These are phyloP conservation scores for Yamadazyma endophytica DNA, from an alignment of 805 yeast genomes.

Conservation along the genomic window DNA sequence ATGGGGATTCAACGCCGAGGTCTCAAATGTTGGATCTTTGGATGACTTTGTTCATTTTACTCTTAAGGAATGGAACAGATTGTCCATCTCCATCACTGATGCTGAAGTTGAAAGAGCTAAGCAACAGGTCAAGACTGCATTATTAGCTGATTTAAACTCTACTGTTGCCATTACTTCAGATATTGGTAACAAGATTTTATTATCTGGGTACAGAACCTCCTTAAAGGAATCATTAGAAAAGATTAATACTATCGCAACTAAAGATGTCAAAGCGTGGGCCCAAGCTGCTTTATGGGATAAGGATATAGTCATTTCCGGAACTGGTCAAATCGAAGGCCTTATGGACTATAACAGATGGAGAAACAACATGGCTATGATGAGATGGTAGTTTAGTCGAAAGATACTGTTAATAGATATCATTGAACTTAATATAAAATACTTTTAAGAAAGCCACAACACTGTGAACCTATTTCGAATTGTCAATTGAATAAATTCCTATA, in stretches of 20 bases:
- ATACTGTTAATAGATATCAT: background rate
- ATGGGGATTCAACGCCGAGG: conserved; percentile 75
- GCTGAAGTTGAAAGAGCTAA: conserved; percentile 78
- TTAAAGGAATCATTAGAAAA: conserved; percentile 54
- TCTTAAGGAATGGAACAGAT: conserved; percentile 84
- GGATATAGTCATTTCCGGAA: conserved; percentile 78
- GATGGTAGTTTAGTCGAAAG: conserved; percentile 40
- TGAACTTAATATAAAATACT: conserved; percentile 1
- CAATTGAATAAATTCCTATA: conserved; percentile 27
- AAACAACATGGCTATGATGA: conserved; percentile 86
- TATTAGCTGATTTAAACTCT: conserved; percentile 48
- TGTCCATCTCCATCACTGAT: conserved; percentile 68
- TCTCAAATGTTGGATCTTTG: conserved; percentile 53
- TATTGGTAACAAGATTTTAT: conserved; percentile 57
- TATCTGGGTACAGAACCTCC: conserved; percentile 60
- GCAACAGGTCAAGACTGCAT: conserved; percentile 60
- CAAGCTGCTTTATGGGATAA: conserved; percentile 72
- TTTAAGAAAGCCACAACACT: background rate
- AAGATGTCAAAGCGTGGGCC: conserved; percentile 71
- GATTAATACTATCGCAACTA: conserved; percentile 60
- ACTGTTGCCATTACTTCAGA: conserved; percentile 50
- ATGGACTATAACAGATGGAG: conserved; percentile 82
- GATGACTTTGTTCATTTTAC: conserved; percentile 81
- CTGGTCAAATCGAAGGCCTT: conserved; percentile 82
- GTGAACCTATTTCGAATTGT: conserved; percentile 1